phyloP scores from a whole-genome alignment of 306 rosid genomes.

The Acacia melanoxylon region DNA sequence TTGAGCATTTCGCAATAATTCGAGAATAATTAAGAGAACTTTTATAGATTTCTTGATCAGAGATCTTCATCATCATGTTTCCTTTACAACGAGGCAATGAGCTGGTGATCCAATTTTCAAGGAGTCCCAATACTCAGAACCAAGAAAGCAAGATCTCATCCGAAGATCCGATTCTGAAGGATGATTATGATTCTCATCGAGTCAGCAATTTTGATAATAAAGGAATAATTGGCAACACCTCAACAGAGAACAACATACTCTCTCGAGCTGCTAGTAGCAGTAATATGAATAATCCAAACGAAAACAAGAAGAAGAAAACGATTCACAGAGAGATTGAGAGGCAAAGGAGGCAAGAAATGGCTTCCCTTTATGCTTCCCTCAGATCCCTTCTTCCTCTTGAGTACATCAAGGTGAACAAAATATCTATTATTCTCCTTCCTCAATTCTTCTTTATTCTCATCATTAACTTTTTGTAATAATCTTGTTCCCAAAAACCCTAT shows the following conservation, averaged over 20 bases:
- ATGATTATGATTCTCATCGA: slow-evolving; percentile 40
- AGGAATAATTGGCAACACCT: background rate
- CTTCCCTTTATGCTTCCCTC: slow-evolving; percentile 52
- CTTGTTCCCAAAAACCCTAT: background rate
- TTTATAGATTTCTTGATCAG: background rate
- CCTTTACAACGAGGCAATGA: slow-evolving; percentile 72
- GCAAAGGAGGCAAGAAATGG: slow-evolving; percentile 78
- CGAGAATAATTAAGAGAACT: background rate
- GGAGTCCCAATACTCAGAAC: slow-evolving; percentile 36
- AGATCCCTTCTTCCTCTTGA: slow-evolving; percentile 61
- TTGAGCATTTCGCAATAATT: background rate
- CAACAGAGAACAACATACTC: background rate
- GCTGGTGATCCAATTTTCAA: slow-evolving; percentile 61
- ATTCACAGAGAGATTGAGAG: slow-evolving; percentile 66
- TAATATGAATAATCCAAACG: slow-evolving; percentile 4
- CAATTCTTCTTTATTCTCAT: background rate
- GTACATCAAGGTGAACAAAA: slow-evolving; percentile 43
- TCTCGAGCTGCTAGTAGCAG: background rate
- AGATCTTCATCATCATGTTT: slow-evolving; percentile 33
- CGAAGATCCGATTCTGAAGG: slow-evolving; percentile 48
- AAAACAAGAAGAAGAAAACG: slow-evolving; percentile 40
- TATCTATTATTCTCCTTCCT: background rate
- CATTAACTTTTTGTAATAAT: background rate
- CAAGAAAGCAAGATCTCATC: slow-evolving; percentile 38
- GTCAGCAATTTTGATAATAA: slow-evolving; percentile 23